These are phyloP conservation scores for Ilyonectria destructans DNA, from an alignment of 2,329 filamentous ascomycete species.

Conservation along the genomic window DNA sequence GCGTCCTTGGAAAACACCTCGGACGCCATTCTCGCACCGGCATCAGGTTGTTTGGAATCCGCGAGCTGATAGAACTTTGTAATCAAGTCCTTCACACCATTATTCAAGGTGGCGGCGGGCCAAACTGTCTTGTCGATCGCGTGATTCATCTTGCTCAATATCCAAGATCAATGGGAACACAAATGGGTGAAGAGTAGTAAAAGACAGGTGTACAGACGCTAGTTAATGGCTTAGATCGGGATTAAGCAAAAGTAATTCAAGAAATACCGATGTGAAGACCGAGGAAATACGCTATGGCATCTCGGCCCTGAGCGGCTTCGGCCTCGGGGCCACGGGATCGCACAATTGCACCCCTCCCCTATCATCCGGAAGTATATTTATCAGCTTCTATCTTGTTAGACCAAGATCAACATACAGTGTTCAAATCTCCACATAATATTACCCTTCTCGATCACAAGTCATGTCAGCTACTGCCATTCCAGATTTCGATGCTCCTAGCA, in stretches of 20 bases:
- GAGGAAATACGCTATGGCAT: too few species aligned
- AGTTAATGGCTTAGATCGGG: too few species aligned
- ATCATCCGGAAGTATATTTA: background rate
- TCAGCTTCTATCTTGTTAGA: background rate
- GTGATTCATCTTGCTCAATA: background rate
- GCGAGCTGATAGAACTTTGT: background rate
- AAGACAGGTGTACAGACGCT: too few species aligned
- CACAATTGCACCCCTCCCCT: too few species aligned
- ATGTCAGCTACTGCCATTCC: background rate
- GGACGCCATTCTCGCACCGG: background rate
- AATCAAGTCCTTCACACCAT: background rate
- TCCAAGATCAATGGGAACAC: background rate
- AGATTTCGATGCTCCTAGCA: constrained; percentile 3
- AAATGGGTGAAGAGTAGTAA: too few species aligned
- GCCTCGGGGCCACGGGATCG: too few species aligned
- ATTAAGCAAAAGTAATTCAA: too few species aligned
- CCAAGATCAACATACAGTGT: background rate
- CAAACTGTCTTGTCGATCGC: background rate
- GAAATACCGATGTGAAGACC: too few species aligned
- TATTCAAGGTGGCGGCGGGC: background rate
- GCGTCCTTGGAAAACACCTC: background rate
- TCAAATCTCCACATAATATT: background rate
- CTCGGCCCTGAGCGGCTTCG: too few species aligned
- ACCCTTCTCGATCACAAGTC: background rate
- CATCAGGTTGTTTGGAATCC: background rate